Conservation (phyloP, 2,329 filamentous ascomycete species). For the Scytalidium sp. region DNA sequence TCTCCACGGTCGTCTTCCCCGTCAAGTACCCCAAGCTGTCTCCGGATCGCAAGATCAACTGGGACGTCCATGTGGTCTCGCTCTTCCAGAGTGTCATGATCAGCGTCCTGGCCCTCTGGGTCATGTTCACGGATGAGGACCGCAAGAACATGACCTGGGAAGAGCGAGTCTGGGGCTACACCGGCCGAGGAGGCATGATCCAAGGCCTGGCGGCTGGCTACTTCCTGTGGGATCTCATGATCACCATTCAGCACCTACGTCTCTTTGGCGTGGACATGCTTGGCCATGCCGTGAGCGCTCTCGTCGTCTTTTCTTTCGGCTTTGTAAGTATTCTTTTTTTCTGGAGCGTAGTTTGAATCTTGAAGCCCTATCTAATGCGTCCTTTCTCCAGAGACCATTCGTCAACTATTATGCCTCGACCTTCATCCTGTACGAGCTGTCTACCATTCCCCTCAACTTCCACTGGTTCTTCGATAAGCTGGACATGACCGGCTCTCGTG, state of each 20-base stretch:
- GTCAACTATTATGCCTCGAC: conserved; percentile 77
- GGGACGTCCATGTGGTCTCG: conserved; percentile 86
- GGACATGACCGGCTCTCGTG: conserved; percentile 69
- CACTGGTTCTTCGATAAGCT: conserved; percentile 94
- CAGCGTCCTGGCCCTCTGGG: conserved; percentile 69
- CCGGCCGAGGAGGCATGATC: conserved; percentile 66
- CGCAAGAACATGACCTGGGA: conserved; percentile 62
- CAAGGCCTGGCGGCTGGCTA: conserved; percentile 77
- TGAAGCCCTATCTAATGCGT: no score
- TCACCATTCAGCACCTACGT: conserved; percentile 64
- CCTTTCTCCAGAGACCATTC: conserved; percentile 64
- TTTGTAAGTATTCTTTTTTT: conserved; percentile 58
- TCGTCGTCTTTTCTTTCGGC: conserved; percentile 72
- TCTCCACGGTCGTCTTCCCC: conserved; percentile 63
- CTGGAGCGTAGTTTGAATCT: background rate
- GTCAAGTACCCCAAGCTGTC: conserved; percentile 60
- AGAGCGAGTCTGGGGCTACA: conserved; percentile 75
- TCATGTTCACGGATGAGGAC: conserved; percentile 67
- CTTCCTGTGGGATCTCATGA: conserved; percentile 77
- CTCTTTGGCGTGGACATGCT: conserved; percentile 61
- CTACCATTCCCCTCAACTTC: conserved; percentile 80
- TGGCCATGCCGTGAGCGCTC: conserved; percentile 71
- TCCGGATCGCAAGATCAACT: conserved; percentile 65
- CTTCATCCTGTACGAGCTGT: conserved; percentile 87
- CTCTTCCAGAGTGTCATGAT: conserved; percentile 74